phyloP scores from a whole-genome alignment of 2,329 filamentous ascomycete genomes.

The Kalmusia sp. region DNA sequence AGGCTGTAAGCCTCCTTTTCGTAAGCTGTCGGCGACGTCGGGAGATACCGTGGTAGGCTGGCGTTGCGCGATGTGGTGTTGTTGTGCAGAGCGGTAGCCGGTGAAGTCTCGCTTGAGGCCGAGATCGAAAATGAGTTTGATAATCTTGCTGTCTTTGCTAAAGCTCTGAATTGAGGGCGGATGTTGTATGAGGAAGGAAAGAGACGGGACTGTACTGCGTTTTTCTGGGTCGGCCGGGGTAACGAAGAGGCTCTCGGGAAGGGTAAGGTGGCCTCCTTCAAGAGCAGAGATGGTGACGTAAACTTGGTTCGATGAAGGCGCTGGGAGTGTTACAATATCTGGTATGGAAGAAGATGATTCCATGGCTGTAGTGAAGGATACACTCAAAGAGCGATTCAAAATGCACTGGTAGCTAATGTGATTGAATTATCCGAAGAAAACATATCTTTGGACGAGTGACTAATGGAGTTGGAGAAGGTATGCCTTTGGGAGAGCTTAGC shows the following conservation, averaged over 20 bases:
- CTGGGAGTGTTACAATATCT: conserved; percentile 27
- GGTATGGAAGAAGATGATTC: not conserved
- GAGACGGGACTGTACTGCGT: conserved; percentile 58
- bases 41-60: conserved; percentile 54
- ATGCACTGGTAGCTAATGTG: too few relatives aligned
- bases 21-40: conserved; percentile 51
- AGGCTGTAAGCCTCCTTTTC: conserved; percentile 46
- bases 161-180: conserved; percentile 28
- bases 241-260: conserved; percentile 57
- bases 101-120: conserved; percentile 56
- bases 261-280: conserved; percentile 50
- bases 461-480: not conserved
- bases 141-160: conserved; percentile 23
- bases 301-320: conserved; percentile 26
- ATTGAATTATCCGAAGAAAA: too few relatives aligned
- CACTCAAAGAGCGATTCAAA: too few relatives aligned
- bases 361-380: conserved; percentile 5
- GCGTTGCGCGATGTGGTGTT: conserved; percentile 54
- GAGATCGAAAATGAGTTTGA: conserved; percentile 61
- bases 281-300: conserved; percentile 42
- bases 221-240: conserved; percentile 52
- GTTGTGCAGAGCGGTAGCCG: conserved; percentile 53
- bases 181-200: conserved; percentile 62
- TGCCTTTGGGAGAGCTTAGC: conserved; percentile 17
- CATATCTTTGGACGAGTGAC: too few relatives aligned